Evolutionary conservation across 257 asterid species (phyloP).

Genomic region (Fraxinus excelsior): DNA sequence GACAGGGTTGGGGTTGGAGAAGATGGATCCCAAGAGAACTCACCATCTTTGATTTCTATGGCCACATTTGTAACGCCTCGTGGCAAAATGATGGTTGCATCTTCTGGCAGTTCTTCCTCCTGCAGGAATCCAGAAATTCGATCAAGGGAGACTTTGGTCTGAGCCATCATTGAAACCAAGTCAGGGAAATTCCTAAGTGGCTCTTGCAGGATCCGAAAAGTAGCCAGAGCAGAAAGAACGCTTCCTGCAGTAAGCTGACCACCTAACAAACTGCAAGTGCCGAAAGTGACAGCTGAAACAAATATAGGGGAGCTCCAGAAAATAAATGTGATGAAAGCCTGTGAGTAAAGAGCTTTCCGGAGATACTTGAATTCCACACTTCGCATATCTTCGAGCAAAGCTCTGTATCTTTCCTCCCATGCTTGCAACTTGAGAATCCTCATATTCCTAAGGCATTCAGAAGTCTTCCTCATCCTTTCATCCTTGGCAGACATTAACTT

Average conservation of each 20-base stretch:
- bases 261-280: slow-evolving; percentile 65
- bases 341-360: slow-evolving; percentile 69
- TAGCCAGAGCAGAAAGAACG: slow-evolving; percentile 77
- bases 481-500: slow-evolving; percentile 78
- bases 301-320: slow-evolving; percentile 85
- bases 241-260: slow-evolving; percentile 78
- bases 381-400: slow-evolving; percentile 68
- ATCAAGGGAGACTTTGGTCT: slow-evolving; percentile 77
- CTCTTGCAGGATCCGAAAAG: slow-evolving; percentile 74
- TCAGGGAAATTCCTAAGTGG: slow-evolving; percentile 78
- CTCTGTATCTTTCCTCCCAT: slow-evolving; percentile 77
- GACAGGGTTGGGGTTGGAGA: slow-evolving; percentile 53
- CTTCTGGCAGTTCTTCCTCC: slow-evolving; percentile 68
- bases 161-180: slow-evolving; percentile 85
- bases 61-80: slow-evolving; percentile 48
- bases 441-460: slow-evolving; percentile 75
- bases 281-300: slow-evolving; percentile 70
- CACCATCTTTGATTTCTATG: slow-evolving; percentile 61
- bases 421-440: slow-evolving; percentile 76
- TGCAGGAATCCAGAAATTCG: slow-evolving; percentile 61
- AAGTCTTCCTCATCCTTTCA: slow-evolving; percentile 76
- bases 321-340: slow-evolving; percentile 70
- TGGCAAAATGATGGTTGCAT: slow-evolving; percentile 56
- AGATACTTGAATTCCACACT: slow-evolving; percentile 69
- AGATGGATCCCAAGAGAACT: slow-evolving; percentile 59